A percentile compares a stretch with the other conserved stretches of the same genome.
Evolutionary conservation across 371 early-diverging fungal genomes (phyloP).

Genomic region (Mucor indicus): DNA sequence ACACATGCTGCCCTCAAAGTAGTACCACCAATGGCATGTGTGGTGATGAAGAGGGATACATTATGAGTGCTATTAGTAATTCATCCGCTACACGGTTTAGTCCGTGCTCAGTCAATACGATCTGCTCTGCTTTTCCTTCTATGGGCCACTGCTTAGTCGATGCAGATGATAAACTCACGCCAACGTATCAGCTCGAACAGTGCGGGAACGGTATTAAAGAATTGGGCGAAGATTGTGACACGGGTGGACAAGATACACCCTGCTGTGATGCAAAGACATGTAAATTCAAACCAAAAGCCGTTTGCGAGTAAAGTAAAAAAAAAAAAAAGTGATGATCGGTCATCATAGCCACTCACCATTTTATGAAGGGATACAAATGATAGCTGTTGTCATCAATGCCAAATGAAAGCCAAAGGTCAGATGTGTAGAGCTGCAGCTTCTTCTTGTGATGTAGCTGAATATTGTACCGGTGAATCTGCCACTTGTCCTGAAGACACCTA

Average conservation of each 20-base stretch:
- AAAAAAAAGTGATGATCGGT: not conserved
- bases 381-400: conserved; percentile 80
- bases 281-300: conserved; percentile 71
- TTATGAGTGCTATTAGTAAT: conserved; percentile 87
- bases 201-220: conserved; percentile 96
- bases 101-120: conserved; percentile 72
- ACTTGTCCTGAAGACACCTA: conserved; percentile 77
- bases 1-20: conserved; percentile 78
- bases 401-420: conserved; percentile 53
- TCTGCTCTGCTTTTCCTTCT: conserved; percentile 60
- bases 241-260: conserved; percentile 69
- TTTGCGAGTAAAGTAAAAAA: conserved; percentile 59
- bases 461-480: conserved; percentile 72
- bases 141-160: conserved; percentile 57
- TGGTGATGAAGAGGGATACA: conserved; percentile 78
- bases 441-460: conserved; percentile 81
- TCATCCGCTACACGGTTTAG: conserved; percentile 67
- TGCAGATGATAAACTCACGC: conserved; percentile 45
- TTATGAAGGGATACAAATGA: conserved; percentile 71
- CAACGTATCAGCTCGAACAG: conserved; percentile 43
- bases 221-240: conserved; percentile 92
- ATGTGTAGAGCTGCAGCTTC: conserved; percentile 76
- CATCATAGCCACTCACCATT: not conserved
- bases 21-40: conserved; percentile 56
- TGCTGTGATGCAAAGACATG: conserved; percentile 87